Evolutionary conservation across 352 stramenopile genomes (phyloP).

Genomic region (Phytophthora podocarpi): DNA sequence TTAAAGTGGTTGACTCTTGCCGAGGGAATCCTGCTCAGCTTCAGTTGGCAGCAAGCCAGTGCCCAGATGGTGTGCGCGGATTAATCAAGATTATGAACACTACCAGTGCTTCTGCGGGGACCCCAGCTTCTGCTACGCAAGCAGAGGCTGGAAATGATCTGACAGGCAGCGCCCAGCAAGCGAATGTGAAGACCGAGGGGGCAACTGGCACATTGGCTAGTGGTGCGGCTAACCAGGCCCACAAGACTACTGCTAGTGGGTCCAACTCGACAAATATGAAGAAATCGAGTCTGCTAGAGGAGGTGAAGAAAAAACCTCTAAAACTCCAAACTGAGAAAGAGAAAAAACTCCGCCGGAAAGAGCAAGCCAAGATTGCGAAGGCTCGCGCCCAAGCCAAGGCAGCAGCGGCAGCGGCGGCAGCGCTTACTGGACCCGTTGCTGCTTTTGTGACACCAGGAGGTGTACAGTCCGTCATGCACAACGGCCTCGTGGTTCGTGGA

Average conservation of each 20-base stretch:
- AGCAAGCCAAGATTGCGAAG: conserved; percentile 83
- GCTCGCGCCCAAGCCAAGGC: conserved; percentile 76
- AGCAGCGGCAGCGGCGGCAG: conserved; percentile 38
- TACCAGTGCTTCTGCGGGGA: conserved; percentile 33
- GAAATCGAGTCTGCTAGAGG: conserved; percentile 29
- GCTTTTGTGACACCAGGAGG: conserved; percentile 7
- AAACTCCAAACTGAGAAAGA: conserved; percentile 88
- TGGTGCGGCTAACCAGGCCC: neutral
- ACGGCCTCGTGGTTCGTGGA: conserved; percentile 77
- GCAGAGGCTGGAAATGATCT: conserved; percentile 11
- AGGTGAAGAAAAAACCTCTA: conserved; percentile 78
- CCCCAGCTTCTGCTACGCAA: conserved; percentile 36
- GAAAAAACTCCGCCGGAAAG: conserved; percentile 84
- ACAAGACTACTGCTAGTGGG: neutral
- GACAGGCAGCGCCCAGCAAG: conserved; percentile 3
- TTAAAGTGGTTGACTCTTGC: conserved; percentile 88
- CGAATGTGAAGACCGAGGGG: conserved; percentile 26
- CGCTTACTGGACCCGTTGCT: conserved; percentile 20
- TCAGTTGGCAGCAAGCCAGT: conserved; percentile 70
- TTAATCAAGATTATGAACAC: conserved; percentile 92
- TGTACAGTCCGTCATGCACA: conserved; percentile 40
- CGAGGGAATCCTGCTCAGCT: conserved; percentile 77
- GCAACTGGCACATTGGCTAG: neutral
- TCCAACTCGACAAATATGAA: conserved; percentile 8
- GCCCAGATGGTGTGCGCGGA: conserved; percentile 73